A percentile compares a stretch with the other conserved stretches of the same genome.
Evolutionary conservation across 192 early-diverging fungal species (phyloP).

Genomic region (Jimgerdemannia lactiflua): DNA sequence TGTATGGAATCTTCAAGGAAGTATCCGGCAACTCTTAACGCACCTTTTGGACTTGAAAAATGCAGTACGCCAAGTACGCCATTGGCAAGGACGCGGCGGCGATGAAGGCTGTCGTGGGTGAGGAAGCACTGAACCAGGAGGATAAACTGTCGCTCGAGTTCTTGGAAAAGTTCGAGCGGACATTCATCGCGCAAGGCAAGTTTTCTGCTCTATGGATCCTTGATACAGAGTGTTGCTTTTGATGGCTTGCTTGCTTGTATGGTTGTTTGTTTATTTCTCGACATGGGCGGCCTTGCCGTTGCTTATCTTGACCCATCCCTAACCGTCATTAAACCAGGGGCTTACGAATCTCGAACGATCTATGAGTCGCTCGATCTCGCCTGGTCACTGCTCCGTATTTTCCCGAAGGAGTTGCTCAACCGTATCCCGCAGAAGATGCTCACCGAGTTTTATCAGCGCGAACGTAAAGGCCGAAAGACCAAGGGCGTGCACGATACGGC

Average conservation of each 20-base stretch:
- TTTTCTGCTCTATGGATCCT: too few species aligned
- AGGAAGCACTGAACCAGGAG: slow-evolving; percentile 97
- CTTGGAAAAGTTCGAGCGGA: slow-evolving; percentile 98
- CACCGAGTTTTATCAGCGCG: slow-evolving; percentile 92
- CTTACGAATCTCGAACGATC: slow-evolving; percentile 94
- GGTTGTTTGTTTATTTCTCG: too few species aligned
- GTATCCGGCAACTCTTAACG: slow-evolving; percentile 12
- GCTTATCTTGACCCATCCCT: background rate
- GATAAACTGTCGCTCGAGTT: slow-evolving; percentile 98
- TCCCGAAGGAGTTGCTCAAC: slow-evolving; percentile 99
- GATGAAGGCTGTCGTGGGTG: slow-evolving; percentile 99
- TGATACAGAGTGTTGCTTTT: slow-evolving; percentile 1
- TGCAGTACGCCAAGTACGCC: slow-evolving; percentile 96
- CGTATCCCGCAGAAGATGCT: slow-evolving; percentile 96
- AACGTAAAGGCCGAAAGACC: slow-evolving; percentile 51
- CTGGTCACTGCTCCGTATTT: slow-evolving; percentile 98
- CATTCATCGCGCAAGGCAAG: slow-evolving; percentile 92
- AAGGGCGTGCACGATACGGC: slow-evolving; percentile 40
- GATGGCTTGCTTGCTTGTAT: slow-evolving; percentile 3
- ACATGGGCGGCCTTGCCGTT: background rate
- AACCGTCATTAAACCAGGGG: slow-evolving; percentile 40
- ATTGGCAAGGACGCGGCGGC: slow-evolving; percentile 98
- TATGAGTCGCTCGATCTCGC: slow-evolving; percentile 96
- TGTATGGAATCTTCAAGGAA: background rate
- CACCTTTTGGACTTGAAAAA: background rate